Evolutionary conservation across 1,284 basidiomycete genomes (phyloP).

Genomic region (Amylostereum chailletii): DNA sequence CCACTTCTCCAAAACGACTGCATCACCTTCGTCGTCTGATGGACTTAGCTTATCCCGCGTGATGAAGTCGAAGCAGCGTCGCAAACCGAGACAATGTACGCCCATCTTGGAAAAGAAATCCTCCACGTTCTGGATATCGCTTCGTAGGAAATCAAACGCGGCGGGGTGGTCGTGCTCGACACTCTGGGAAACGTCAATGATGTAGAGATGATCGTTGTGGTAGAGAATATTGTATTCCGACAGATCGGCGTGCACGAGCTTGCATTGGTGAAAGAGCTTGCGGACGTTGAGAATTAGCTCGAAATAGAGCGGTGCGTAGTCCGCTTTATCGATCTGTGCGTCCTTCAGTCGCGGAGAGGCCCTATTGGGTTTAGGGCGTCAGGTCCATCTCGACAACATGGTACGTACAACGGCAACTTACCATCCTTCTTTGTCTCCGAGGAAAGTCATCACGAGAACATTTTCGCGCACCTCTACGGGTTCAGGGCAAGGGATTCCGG

Average conservation of each 20-base stretch:
- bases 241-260: slow-evolving; percentile 94
- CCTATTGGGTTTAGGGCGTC: slow-evolving; percentile 30
- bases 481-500: slow-evolving; percentile 81
- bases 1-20: slow-evolving; percentile 40
- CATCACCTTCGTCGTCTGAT: slow-evolving; percentile 20
- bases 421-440: slow-evolving; percentile 81
- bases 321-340: slow-evolving; percentile 52
- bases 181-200: slow-evolving; percentile 98
- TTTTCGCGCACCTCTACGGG: slow-evolving; percentile 94
- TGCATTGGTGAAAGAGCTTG: slow-evolving; percentile 84
- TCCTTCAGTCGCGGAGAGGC: slow-evolving; percentile 90
- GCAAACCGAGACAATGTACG: slow-evolving; percentile 71
- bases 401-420: slow-evolving; percentile 25
- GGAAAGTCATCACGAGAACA: slow-evolving; percentile 92
- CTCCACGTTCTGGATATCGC: slow-evolving; percentile 89
- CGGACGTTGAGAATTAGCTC: slow-evolving; percentile 80
- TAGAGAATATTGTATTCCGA: slow-evolving; percentile 98
- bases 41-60: slow-evolving; percentile 47
- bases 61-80: slow-evolving; percentile 84
- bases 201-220: slow-evolving; percentile 75
- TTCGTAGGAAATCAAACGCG: slow-evolving; percentile 92
- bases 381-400: background rate
- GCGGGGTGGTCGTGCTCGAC: slow-evolving; percentile 98
- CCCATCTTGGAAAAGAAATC: slow-evolving; percentile 84
- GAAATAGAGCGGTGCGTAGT: slow-evolving; percentile 61